phyloP scores from a whole-genome alignment of 1,284 basidiomycete genomes.

The Leccinum glutinopallens region DNA sequence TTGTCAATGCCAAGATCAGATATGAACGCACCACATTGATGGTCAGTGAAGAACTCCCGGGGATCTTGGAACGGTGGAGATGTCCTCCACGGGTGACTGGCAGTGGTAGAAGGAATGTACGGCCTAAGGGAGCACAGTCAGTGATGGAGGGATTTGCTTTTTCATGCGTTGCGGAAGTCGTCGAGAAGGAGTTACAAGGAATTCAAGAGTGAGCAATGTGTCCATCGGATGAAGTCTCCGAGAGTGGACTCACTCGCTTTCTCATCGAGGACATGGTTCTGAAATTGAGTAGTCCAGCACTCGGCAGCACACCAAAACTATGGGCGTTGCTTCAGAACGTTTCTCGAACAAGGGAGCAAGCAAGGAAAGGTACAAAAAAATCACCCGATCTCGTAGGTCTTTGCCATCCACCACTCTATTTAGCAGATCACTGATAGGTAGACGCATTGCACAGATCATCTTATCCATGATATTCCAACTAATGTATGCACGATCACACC shows the following conservation, averaged over 20 bases:
- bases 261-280: conserved; percentile 6
- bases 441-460: too few species aligned
- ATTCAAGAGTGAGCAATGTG: neutral
- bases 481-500: conserved; percentile 1
- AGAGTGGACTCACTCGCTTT: conserved; percentile 1
- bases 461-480: conserved; percentile 1
- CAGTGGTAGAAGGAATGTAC: neutral
- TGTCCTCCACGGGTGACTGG: neutral
- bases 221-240: conserved; percentile 4
- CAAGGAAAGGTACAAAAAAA: neutral
- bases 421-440: too few species aligned
- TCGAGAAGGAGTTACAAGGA: neutral
- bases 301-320: neutral
- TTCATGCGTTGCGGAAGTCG: neutral
- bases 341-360: conserved; percentile 2
- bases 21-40: conserved; percentile 5
- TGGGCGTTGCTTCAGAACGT: conserved; percentile 4
- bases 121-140: neutral
- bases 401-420: neutral
- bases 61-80: conserved; percentile 1
- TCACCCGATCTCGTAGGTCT: neutral
- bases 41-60: conserved; percentile 3
- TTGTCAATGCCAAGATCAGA: conserved; percentile 8
- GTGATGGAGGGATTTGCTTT: conserved; percentile 7
- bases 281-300: conserved; percentile 1